These are phyloP conservation scores for Trifolium dubium DNA, from an alignment of 306 rosid species.

Conservation along the genomic window DNA sequence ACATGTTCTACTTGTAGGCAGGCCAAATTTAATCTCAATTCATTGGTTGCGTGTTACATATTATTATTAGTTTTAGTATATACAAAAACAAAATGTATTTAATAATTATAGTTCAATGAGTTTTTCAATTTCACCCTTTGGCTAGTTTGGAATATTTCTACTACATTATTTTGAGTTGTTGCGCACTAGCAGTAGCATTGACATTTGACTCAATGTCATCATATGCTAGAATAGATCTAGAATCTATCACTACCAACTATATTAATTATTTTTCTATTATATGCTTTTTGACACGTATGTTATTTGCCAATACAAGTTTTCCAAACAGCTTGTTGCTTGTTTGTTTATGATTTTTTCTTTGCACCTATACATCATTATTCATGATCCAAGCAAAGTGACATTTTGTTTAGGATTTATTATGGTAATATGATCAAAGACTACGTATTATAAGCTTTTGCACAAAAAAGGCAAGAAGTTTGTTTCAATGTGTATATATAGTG, in stretches of 20 bases:
- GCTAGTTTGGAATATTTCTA: constrained; percentile 45
- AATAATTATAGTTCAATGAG: neutral
- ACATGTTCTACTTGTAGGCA: neutral
- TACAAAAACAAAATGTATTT: neutral
- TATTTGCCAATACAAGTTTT: neutral
- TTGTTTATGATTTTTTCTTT: constrained; percentile 11
- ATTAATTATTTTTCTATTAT: neutral
- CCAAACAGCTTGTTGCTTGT: neutral
- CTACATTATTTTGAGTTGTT: constrained; percentile 44
- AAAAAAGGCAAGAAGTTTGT: neutral
- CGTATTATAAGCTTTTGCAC: neutral
- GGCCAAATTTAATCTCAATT: constrained; percentile 15
- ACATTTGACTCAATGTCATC: constrained; percentile 48
- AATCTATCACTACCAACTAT: neutral
- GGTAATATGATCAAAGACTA: neutral
- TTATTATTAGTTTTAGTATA: constrained; percentile 11
- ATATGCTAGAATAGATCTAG: constrained; percentile 37
- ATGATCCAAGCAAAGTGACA: neutral
- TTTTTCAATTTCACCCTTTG: constrained; percentile 3
- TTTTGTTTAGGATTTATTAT: neutral
- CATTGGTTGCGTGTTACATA: constrained; percentile 26
- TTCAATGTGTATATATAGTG: neutral
- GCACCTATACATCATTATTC: neutral
- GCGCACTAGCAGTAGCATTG: constrained; percentile 47
- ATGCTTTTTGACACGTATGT: neutral